These are phyloP conservation scores for Oemleria cerasiformis DNA, from an alignment of 306 rosid species.

Conservation along the genomic window DNA sequence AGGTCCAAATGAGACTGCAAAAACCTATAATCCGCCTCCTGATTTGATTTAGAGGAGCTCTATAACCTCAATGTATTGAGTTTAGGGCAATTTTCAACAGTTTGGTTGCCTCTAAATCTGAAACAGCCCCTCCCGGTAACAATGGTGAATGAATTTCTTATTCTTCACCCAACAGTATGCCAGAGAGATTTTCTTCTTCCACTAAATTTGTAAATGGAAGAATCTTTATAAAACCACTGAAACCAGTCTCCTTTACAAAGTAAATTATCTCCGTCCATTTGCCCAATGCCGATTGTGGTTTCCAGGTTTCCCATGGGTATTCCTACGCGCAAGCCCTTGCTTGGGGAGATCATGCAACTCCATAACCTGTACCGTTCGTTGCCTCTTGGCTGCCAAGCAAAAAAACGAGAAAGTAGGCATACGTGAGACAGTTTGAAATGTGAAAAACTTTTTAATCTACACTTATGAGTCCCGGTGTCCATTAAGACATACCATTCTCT, in stretches of 20 bases:
- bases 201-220: slow-evolving; percentile 19
- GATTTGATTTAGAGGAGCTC: slow-evolving; percentile 30
- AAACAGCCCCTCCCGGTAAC: slow-evolving; percentile 26
- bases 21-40: slow-evolving; percentile 35
- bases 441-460: not conserved
- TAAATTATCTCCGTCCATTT: slow-evolving; percentile 46
- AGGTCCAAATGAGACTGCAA: slow-evolving; percentile 29
- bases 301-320: slow-evolving; percentile 56
- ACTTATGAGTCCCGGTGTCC: not conserved
- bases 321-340: slow-evolving; percentile 53
- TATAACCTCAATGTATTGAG: slow-evolving; percentile 30
- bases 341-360: slow-evolving; percentile 85
- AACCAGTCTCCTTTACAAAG: not conserved
- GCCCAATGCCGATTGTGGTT: slow-evolving; percentile 59
- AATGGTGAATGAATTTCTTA: slow-evolving; percentile 39
- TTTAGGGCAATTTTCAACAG: slow-evolving; percentile 31
- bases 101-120: slow-evolving; percentile 37
- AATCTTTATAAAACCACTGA: slow-evolving; percentile 12
- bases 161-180: slow-evolving; percentile 28
- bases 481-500: slow-evolving; percentile 58
- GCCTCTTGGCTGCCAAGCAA: slow-evolving; percentile 74
- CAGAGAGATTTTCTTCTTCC: slow-evolving; percentile 27
- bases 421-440: not conserved
- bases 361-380: slow-evolving; percentile 89
- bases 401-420: slow-evolving; percentile 19